Conservation (phyloP, 116 monocot genomes). For the Dioscorea cayenensis region DNA sequence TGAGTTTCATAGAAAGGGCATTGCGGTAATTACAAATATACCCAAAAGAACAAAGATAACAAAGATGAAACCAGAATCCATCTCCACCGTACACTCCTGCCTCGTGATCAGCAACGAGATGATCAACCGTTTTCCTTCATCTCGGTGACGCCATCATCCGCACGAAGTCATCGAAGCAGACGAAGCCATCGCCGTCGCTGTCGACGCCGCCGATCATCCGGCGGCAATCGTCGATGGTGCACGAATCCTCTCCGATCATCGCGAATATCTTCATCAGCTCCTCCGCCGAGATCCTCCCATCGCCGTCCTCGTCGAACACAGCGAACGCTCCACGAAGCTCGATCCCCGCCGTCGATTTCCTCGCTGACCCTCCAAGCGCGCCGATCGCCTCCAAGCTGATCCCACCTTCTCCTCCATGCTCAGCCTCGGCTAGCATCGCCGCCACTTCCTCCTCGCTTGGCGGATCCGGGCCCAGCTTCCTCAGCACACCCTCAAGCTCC, state of each 20-base stretch:
- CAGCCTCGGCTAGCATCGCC: conserved; percentile 39
- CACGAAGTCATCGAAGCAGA: conserved; percentile 79
- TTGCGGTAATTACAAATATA: too few relatives aligned
- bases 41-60: too few relatives aligned
- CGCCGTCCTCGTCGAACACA: conserved; percentile 74
- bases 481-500: conserved; percentile 46
- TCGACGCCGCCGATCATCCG: conserved; percentile 82
- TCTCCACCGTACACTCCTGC: too few relatives aligned
- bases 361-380: conserved; percentile 7
- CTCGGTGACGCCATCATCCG: conserved; percentile 54
- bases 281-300: conserved; percentile 88
- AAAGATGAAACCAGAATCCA: too few relatives aligned
- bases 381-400: conserved; percentile 38
- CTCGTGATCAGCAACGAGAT: too few relatives aligned
- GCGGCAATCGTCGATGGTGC: conserved; percentile 72
- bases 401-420: conserved; percentile 25
- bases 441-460: conserved; percentile 35
- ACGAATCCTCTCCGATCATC: conserved; percentile 41
- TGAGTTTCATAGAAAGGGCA: too few relatives aligned
- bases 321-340: conserved; percentile 66
- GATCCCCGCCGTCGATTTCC: conserved; percentile 1
- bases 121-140: neutral
- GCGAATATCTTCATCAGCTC: conserved; percentile 54
- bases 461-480: conserved; percentile 31
- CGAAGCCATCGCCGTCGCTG: conserved; percentile 69